Evolutionary conservation across 2,329 filamentous ascomycete species (phyloP), one percentile per base, ranked within the genome.

Genomic region (Tolypocladium guangdongense): DNA sequence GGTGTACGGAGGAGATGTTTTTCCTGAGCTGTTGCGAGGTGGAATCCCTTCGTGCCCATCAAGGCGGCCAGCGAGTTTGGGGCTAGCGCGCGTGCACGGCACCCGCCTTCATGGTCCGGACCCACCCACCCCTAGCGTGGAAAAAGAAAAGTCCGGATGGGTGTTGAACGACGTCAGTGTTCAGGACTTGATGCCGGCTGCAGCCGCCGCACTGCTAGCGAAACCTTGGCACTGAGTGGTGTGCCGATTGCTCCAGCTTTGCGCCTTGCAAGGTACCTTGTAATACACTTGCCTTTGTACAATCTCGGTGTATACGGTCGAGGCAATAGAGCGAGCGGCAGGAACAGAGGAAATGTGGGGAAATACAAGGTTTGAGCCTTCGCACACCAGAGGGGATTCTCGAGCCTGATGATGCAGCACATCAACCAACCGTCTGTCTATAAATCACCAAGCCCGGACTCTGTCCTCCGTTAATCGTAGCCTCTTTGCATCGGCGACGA

Each of bases 11-110:
- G 59, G 62, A 62, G 64, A 64, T 67, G 66, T 62, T 65, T 67
- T 68, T 66, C 64, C 56, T 55, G 39, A 48, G 30, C 41, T 43
- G 49, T 27, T 60, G 59, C 58, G 59, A 58, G 59, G 57, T 65
- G 64, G 65, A 63, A 66, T 66, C 65, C 67, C 59, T 62, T 66
- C 59, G 58, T 64, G 65, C 64, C 63, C 62, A 62, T 68, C 53
- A 56, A 67, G 62, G n/a, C n/a, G 60, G 64, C 56, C 59, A 60
- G 60, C 62, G 61, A 59, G 55, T 62, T 64, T 64, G 58, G 66
- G 62, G 58, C 60, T 69, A 69, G 67, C 63, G 63, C 60, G 56
- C 53, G 60, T 59, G 60, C 57, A 59, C 57, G 56, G 50, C 54
- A n/a, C n/a, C n/a, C n/a, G n/a, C n/a, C n/a, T n/a, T n/a, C n/a